Percentiles rank a stretch among this genome's conserved stretches.
Conservation (phyloP, 2,329 filamentous ascomycete genomes). For the Lachnellula cervina region DNA sequence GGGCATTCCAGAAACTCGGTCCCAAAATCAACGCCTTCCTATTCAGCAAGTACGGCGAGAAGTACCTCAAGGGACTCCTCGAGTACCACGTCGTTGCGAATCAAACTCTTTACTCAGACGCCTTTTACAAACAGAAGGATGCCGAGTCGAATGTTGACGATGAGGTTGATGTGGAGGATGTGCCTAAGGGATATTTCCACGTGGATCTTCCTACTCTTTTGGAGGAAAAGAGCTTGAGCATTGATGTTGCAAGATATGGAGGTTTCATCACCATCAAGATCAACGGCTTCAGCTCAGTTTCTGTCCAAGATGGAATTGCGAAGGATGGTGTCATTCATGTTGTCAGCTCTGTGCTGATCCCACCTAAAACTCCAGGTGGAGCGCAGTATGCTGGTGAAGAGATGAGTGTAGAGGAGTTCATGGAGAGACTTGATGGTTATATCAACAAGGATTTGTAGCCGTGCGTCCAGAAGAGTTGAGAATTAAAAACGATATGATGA, state of each 20-base stretch:
- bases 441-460: conserved; percentile 15
- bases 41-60: conserved; percentile 69
- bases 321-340: conserved; percentile 82
- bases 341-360: conserved; percentile 67
- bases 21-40: conserved; percentile 74
- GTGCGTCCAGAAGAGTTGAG: not conserved
- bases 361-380: conserved; percentile 47
- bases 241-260: conserved; percentile 67
- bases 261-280: conserved; percentile 67
- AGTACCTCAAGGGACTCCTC: conserved; percentile 72
- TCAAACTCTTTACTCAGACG: conserved; percentile 78
- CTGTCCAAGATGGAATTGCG: conserved; percentile 64
- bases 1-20: conserved; percentile 73
- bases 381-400: conserved; percentile 41
- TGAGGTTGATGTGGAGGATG: conserved; percentile 24
- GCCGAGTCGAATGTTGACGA: conserved; percentile 20
- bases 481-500: not conserved
- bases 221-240: conserved; percentile 56
- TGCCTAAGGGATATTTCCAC: conserved; percentile 42
- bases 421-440: conserved; percentile 33
- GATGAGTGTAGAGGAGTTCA: conserved; percentile 56
- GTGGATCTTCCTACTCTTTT: conserved; percentile 71
- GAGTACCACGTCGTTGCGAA: conserved; percentile 74
- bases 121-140: conserved; percentile 56
- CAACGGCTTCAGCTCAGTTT: conserved; percentile 66